phyloP scores from a whole-genome alignment of 805 yeast species.

The Yarrowia divulgata region DNA sequence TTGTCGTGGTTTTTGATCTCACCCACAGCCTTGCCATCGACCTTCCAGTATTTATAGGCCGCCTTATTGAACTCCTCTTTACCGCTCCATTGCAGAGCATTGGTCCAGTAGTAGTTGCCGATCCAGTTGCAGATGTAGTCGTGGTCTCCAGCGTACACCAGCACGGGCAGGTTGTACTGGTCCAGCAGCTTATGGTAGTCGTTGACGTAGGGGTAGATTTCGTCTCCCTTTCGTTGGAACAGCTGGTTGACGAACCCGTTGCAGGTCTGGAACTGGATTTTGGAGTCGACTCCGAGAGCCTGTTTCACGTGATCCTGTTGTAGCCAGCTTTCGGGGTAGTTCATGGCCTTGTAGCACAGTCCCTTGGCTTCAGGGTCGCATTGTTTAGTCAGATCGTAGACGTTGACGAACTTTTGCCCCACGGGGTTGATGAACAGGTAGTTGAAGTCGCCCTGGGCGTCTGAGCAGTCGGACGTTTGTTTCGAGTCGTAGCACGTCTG shows the following conservation, averaged over 20 bases:
- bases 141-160: constrained; percentile 91
- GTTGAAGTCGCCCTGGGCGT: constrained; percentile 79
- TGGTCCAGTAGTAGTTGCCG: constrained; percentile 90
- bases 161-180: constrained; percentile 64
- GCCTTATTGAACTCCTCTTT: constrained; percentile 58
- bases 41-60: constrained; percentile 44
- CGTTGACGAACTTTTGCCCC: neutral
- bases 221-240: constrained; percentile 59
- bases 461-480: constrained; percentile 78
- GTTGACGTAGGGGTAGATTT: constrained; percentile 67
- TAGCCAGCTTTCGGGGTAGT: constrained; percentile 22
- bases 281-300: constrained; percentile 12
- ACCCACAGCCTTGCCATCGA: constrained; percentile 60
- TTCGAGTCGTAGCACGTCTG: constrained; percentile 74
- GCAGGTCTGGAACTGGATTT: neutral
- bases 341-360: constrained; percentile 21
- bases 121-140: constrained; percentile 94
- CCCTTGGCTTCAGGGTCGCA: constrained; percentile 30
- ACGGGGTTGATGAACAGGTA: constrained; percentile 26
- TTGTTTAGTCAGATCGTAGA: constrained; percentile 10
- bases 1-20: constrained; percentile 70
- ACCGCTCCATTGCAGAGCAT: constrained; percentile 70
- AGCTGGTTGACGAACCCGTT: neutral
- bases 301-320: constrained; percentile 4
- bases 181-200: constrained; percentile 67